phyloP scores from a whole-genome alignment of 768 basidiomycete genomes.

The Suillus decipiens region DNA sequence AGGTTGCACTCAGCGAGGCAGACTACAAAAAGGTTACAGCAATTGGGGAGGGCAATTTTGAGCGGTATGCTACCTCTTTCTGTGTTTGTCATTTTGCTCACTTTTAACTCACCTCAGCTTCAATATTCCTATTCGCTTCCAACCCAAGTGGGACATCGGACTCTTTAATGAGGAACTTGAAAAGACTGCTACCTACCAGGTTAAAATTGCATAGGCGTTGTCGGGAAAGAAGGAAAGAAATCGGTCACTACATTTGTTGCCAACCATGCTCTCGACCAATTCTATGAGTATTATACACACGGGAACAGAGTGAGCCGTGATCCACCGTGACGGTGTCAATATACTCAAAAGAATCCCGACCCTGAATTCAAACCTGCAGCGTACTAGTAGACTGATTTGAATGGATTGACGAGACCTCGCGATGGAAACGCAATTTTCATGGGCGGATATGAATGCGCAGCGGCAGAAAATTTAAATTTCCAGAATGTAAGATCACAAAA shows the following conservation, averaged over 20 bases:
- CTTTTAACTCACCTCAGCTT: conserved; percentile 23
- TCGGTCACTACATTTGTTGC: neutral
- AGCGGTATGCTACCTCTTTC: conserved; percentile 28
- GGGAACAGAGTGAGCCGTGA: neutral
- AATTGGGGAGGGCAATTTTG: conserved; percentile 40
- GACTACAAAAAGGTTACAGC: conserved; percentile 57
- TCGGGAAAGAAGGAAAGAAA: neutral
- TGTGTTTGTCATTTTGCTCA: neutral
- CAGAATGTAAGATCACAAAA: neutral
- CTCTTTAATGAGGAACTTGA: conserved; percentile 69
- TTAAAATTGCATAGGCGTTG: conserved; percentile 33
- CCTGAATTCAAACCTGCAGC: neutral
- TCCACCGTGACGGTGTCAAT: neutral
- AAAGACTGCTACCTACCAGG: conserved; percentile 32
- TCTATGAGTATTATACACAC: neutral
- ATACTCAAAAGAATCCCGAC: neutral
- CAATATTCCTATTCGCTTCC: conserved; percentile 66
- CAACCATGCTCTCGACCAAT: neutral
- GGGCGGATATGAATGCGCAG: conserved; percentile 1
- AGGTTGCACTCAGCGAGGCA: conserved; percentile 63
- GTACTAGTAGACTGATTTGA: neutral
- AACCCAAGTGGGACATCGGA: conserved; percentile 69
- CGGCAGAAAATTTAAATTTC: neutral
- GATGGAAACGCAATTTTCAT: neutral
- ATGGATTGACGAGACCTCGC: neutral